phyloP scores from a whole-genome alignment of 192 early-diverging fungal species.

The Podila clonocystis region DNA sequence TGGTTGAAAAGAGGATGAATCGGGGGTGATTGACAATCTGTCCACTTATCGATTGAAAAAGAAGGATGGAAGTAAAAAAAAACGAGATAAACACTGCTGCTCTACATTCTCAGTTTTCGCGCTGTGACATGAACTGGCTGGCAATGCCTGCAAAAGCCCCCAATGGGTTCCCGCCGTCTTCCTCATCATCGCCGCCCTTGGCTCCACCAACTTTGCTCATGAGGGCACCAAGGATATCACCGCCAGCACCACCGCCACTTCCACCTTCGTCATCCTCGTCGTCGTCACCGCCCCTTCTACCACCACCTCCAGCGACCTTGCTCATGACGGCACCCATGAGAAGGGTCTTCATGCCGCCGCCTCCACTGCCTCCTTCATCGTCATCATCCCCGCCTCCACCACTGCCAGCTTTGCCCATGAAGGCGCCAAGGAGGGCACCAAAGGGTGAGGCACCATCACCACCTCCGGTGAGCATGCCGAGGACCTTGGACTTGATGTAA shows the following conservation, averaged over 20 bases:
- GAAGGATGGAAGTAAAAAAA: no score
- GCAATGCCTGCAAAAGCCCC: conserved; percentile 2
- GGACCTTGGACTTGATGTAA: conserved; percentile 28
- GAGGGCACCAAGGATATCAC: conserved; percentile 8
- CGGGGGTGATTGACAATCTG: no score
- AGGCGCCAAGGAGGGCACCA: conserved; percentile 23
- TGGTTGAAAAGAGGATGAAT: no score
- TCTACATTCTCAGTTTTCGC: conserved; percentile 3
- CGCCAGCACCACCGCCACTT: conserved; percentile 4
- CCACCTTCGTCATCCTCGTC: conserved; percentile 6
- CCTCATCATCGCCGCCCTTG: background rate
- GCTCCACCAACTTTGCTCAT: background rate
- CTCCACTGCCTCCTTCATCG: background rate
- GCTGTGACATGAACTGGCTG: conserved; percentile 17
- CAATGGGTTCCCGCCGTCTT: conserved; percentile 7
- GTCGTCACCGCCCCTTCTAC: background rate
- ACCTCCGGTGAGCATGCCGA: conserved; percentile 28
- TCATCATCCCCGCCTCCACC: background rate
- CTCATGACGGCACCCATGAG: background rate
- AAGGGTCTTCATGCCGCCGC: no score
- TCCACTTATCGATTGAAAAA: no score
- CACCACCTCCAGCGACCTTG: background rate
- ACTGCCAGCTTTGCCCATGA: conserved; percentile 14
- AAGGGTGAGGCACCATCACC: conserved; percentile 6
- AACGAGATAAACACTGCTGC: no score